These are phyloP conservation scores for Xerocomus minutiporus DNA, from an alignment of 1,284 basidiomycete species.

Conservation along the genomic window DNA sequence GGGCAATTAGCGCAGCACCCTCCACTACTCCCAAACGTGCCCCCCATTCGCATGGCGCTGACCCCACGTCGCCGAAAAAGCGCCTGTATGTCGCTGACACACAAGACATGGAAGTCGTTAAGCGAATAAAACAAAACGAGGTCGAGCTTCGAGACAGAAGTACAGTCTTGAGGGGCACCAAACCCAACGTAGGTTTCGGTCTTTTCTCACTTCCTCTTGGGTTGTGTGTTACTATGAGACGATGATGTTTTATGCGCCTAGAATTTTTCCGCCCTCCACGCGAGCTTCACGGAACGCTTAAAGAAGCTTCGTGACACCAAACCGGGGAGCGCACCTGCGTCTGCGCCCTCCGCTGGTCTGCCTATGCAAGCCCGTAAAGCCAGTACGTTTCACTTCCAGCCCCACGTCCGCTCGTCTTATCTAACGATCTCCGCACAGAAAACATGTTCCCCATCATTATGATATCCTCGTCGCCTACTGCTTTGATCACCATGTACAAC, in stretches of 20 bases:
- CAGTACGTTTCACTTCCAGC: conserved; percentile 38
- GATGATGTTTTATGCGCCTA: conserved; percentile 26
- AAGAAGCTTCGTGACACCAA: conserved; percentile 68
- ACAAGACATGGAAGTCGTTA: conserved; percentile 78
- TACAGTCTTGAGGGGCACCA: conserved; percentile 70
- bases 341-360: conserved; percentile 41
- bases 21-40: conserved; percentile 36
- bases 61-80: conserved; percentile 53
- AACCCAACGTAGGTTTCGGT: conserved; percentile 57
- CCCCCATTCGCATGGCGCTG: conserved; percentile 33
- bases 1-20: conserved; percentile 22
- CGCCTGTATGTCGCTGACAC: conserved; percentile 75
- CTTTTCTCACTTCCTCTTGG: neutral
- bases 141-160: conserved; percentile 72
- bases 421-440: conserved; percentile 32
- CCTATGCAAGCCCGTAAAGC: conserved; percentile 58
- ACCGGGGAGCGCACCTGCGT: conserved; percentile 39
- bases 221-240: neutral
- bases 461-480: conserved; percentile 92
- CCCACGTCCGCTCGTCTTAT: too few species aligned
- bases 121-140: conserved; percentile 70
- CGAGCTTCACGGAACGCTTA: conserved; percentile 64
- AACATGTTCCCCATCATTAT: conserved; percentile 89
- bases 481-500: conserved; percentile 97
- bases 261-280: conserved; percentile 69